A percentile compares a stretch with the other conserved stretches of the same genome.
Evolutionary conservation across 192 early-diverging fungal genomes (phyloP).

Genomic region (Tieghemiomyces parasiticus): DNA sequence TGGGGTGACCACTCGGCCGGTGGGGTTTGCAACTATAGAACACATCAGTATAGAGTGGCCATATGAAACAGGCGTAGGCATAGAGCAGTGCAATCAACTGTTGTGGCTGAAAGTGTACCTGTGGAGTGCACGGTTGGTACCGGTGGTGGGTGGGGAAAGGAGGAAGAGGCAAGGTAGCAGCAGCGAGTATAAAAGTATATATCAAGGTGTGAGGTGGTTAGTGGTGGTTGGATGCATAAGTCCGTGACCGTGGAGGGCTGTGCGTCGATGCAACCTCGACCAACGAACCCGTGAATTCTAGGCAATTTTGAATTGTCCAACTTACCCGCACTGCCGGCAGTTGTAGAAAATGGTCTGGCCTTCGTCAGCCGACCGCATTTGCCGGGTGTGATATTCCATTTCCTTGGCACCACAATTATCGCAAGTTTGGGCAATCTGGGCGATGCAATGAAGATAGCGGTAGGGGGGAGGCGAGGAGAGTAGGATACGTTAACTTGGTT

Average conservation of each 20-base stretch:
- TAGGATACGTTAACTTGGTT: no score
- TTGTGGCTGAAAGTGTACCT: no score
- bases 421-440: conserved; percentile 86
- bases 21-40: no score
- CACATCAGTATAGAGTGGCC: no score
- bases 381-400: conserved; percentile 94
- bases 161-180: not conserved
- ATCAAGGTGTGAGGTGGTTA: not conserved
- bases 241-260: not conserved
- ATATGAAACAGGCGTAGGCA: no score
- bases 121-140: not conserved
- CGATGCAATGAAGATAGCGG: no score
- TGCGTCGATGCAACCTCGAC: not conserved
- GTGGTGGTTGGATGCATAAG: not conserved
- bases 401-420: conserved; percentile 84
- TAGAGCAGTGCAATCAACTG: no score
- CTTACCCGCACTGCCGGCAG: conserved; percentile 89
- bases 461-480: no score
- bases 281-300: not conserved
- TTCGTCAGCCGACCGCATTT: conserved; percentile 96
- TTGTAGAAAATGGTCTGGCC: conserved; percentile 98
- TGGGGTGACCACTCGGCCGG: no score
- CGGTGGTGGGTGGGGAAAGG: not conserved
- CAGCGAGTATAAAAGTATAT: not conserved
- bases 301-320: not conserved